A percentile compares a stretch with the other conserved stretches of the same genome.
phyloP scores from a whole-genome alignment of 805 yeast species.

The Zygoascus flipseniorum region DNA sequence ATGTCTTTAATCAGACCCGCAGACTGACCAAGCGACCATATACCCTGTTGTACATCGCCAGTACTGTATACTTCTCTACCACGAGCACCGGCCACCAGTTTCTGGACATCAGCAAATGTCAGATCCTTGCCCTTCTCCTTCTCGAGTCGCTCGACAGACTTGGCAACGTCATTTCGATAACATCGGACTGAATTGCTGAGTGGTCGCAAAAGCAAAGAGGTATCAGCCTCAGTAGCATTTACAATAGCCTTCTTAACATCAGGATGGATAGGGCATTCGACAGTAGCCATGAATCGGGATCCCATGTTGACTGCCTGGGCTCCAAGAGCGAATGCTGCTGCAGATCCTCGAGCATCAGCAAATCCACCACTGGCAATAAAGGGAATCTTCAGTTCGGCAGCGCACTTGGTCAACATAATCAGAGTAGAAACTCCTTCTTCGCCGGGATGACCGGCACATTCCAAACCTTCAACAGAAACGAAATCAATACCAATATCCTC shows the following conservation, averaged over 20 bases:
- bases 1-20: conserved; percentile 25
- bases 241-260: conserved; percentile 19
- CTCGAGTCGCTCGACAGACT: conserved; percentile 20
- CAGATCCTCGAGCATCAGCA: conserved; percentile 26
- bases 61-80: conserved; percentile 23
- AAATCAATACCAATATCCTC: conserved; percentile 26
- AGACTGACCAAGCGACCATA: conserved; percentile 27
- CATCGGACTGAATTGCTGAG: conserved; percentile 25
- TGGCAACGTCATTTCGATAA: conserved; percentile 22
- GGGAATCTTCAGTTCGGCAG: conserved; percentile 24
- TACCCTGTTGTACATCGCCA: conserved; percentile 25
- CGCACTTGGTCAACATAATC: conserved; percentile 22
- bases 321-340: conserved; percentile 28
- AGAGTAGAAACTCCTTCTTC: conserved; percentile 26
- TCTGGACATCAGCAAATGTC: conserved; percentile 20
- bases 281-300: conserved; percentile 26
- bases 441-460: conserved; percentile 32
- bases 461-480: conserved; percentile 28
- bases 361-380: conserved; percentile 28
- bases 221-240: conserved; percentile 22
- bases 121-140: conserved; percentile 15
- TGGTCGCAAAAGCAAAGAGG: conserved; percentile 22
- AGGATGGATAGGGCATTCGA: conserved; percentile 25
- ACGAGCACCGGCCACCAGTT: conserved; percentile 23
- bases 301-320: conserved; percentile 28